Base-by-base conservation (phyloP, 2,329 filamentous ascomycete genomes). In the Aspergillus aculeatus region DNA sequence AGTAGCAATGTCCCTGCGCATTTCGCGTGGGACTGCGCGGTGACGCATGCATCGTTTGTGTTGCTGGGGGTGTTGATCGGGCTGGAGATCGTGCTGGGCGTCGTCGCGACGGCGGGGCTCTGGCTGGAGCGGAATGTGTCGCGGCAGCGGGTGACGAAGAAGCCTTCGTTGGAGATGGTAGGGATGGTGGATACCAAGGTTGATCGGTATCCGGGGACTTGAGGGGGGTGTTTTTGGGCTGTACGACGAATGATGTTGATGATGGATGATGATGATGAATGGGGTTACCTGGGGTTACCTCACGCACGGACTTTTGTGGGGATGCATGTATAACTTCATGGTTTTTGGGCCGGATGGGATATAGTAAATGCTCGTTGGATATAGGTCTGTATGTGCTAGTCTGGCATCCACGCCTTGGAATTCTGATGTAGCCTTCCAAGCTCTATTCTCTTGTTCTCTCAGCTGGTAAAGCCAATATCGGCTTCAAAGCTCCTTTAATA, bases 21-120 rank as follows among this genome's bases (percentile, higher is more conserved):
- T 29, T 80, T 80, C 57, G 63, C 67, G 4, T 68, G 75, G 2
- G 68, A 79, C 50, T 80, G 78, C 58, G 58, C 61, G 12, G 71
- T 75, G 41, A 77, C 71, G 5, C 68, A 69, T 7, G 76, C 73
- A 1, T 72, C 69, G 0, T 75, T 77, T 48, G 69, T 69, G 0
- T 55, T 80, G 14, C 68, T 78, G 50, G 72, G 72, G 32, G 47
- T 73, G 7, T 58, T 75, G 16, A 62, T 77, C 35, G 74, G 72
- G 4, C 52, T 78, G 44, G 71, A 77, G 58, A 65, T 74, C 31
- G 49, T 71, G 16, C 70, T 77, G 68, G 71, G 73, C 12, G 47
- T 69, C 61, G 67, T 68, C 54, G 70, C 72, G 54, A 64, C 63
- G 44, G 59, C 67, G 31, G 74, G 73, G 7, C 64, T 67, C 59